Base-by-base conservation (phyloP, 345 rosid species). In the Eucalyptus leucophloia region DNA sequence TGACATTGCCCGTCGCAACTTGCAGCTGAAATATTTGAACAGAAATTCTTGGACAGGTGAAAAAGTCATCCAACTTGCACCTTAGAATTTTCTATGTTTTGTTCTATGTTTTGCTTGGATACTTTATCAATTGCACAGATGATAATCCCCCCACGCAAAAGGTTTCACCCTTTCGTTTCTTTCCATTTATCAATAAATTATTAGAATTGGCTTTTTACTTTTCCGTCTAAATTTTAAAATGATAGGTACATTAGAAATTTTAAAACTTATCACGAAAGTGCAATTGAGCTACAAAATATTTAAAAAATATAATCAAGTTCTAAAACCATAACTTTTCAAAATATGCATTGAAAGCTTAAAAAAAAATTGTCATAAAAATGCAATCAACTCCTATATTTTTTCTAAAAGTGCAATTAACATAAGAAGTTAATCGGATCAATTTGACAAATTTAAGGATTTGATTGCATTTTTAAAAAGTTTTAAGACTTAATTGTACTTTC, bases 171-270 rank as follows among this genome's bases (percentile, higher is more conserved):
- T 69, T 17, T 72, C 45, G 83, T 37, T 72, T 37, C 83, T 72
- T 37, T 72, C 44, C 45, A 37, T 37, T 40, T 37, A 37, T 72
- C 7, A 34, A 72, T 37, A 19, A 72, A 77, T 77, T 2, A 77
- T 21, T 21, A 40, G 30, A 21, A 11, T 19, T 40, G 26, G 83
- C 83, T 77, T 12, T 40, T 37, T 8, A 37, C 44, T 77, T 12
- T 10, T 17, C 42, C 3, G 1, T 34, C 44, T 26, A 69, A 34
- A 69, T 34, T 34, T 69, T 18, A 69, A 69, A 69, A 4, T 2
- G 13, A 56, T 23, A 24, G 30, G 3, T 24, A 24, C 3, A 23
- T 24, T 56, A 1, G 0, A 56, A 56, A 1, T 56, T 24, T 0
- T 56, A 56, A 24, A 56, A 23, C 6, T 23, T 10, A 56, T 56